Evolutionary conservation across 1,139 yeast species (phyloP).

Genomic region (Diutina ranongensis): DNA sequence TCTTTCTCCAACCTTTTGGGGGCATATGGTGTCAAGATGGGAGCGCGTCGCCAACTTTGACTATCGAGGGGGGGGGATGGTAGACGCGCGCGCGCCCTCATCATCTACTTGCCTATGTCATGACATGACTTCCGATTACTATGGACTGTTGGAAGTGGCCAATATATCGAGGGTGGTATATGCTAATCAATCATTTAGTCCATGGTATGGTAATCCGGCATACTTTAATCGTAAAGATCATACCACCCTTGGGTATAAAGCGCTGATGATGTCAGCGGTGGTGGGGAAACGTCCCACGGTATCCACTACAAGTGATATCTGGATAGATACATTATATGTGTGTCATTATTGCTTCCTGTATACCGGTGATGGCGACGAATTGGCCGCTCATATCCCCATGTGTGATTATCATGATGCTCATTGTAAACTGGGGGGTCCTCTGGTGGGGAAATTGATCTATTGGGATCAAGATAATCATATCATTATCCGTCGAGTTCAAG

Average conservation of each 20-base stretch:
- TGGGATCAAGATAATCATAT: constrained; percentile 37
- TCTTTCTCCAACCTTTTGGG: constrained; percentile 76
- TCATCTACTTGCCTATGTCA: background rate
- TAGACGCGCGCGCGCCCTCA: background rate
- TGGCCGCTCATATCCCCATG: constrained; percentile 28
- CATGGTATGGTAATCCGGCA: constrained; percentile 85
- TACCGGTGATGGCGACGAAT: constrained; percentile 30
- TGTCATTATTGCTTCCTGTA: constrained; percentile 84
- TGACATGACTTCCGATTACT: constrained; percentile 13
- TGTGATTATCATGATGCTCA: constrained; percentile 25
- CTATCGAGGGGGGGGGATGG: no score
- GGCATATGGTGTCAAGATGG: constrained; percentile 36
- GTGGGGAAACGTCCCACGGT: background rate
- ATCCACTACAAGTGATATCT: constrained; percentile 13
- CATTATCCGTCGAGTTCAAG: constrained; percentile 55
- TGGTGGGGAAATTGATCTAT: constrained; percentile 61
- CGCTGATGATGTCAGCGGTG: constrained; percentile 1
- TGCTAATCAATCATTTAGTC: constrained; percentile 53
- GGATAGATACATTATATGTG: constrained; percentile 56
- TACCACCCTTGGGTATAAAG: background rate
- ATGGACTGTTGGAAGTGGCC: constrained; percentile 48
- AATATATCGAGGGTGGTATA: constrained; percentile 56
- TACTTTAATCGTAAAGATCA: constrained; percentile 35
- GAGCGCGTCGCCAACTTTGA: no score
- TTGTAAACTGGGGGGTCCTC: constrained; percentile 16